Conservation (phyloP, 441 rosid species). For the Breynia disticha region DNA sequence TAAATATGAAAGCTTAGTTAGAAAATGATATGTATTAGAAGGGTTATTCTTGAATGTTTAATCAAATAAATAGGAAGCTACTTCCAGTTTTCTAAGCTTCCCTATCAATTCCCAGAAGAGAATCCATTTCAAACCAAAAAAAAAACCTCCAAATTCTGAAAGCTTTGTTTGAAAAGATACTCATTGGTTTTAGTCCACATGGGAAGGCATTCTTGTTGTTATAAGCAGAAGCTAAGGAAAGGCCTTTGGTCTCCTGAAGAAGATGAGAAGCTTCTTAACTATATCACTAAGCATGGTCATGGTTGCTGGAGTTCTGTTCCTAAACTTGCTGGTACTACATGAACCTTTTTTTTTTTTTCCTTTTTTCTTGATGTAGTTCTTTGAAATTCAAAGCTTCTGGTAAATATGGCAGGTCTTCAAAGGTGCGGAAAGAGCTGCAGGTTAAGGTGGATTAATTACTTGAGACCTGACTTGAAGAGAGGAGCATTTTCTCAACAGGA, state of each 20-base stretch:
- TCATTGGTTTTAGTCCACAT: constrained; percentile 15
- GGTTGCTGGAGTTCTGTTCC: constrained; percentile 99
- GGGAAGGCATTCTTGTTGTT: constrained; percentile 85
- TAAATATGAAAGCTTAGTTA: too few relatives aligned
- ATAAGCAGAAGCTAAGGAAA: constrained; percentile 85
- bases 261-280: constrained; percentile 77
- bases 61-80: background rate
- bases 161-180: too few relatives aligned
- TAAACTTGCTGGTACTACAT: constrained; percentile 53
- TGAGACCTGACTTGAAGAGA: constrained; percentile 85
- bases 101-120: too few relatives aligned
- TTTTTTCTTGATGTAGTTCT: background rate
- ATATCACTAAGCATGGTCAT: constrained; percentile 68
- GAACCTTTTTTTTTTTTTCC: background rate
- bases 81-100: too few relatives aligned
- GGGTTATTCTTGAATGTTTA: background rate
- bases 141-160: too few relatives aligned
- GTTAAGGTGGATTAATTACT: constrained; percentile 79
- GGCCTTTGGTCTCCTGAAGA: constrained; percentile 98
- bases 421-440: constrained; percentile 93
- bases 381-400: background rate
- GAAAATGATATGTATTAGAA: too few relatives aligned
- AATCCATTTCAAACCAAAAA: too few relatives aligned
- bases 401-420: constrained; percentile 41
- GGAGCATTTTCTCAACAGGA: constrained; percentile 73